These are phyloP conservation scores for Candida krabiensis DNA, from an alignment of 805 yeast genomes.

Conservation along the genomic window DNA sequence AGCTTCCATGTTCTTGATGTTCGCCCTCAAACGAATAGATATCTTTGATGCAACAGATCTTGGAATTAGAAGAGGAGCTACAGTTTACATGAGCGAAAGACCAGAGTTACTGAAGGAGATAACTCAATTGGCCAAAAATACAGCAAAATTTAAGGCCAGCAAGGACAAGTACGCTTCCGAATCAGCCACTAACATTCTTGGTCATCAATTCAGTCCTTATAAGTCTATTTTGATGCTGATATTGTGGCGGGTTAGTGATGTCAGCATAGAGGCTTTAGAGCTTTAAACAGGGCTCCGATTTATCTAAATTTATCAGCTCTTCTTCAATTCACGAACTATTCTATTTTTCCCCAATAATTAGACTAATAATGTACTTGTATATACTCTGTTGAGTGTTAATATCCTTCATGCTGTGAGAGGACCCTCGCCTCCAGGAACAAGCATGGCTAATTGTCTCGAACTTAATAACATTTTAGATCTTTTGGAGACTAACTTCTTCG, in stretches of 20 bases:
- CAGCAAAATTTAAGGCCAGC: slow-evolving; percentile 38
- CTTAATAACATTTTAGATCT: slow-evolving; percentile 65
- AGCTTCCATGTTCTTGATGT: slow-evolving; percentile 81
- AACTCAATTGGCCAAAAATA: slow-evolving; percentile 35
- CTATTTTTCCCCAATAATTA: no score
- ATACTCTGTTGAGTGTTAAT: slow-evolving; percentile 4
- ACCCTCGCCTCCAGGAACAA: slow-evolving; percentile 50
- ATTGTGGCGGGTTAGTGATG: slow-evolving; percentile 69
- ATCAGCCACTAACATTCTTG: slow-evolving; percentile 53
- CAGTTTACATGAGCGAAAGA: slow-evolving; percentile 56
- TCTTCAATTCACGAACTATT: no score
- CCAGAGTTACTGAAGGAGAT: slow-evolving; percentile 48
- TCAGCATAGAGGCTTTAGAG: slow-evolving; percentile 49
- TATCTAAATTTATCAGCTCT: no score
- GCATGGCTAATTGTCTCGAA: slow-evolving; percentile 72
- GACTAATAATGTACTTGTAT: no score
- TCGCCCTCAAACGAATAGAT: slow-evolving; percentile 65
- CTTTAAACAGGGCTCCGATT: no score
- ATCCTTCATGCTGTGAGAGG: slow-evolving; percentile 17
- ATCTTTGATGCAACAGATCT: slow-evolving; percentile 78
- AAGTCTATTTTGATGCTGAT: slow-evolving; percentile 66
- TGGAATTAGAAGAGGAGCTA: slow-evolving; percentile 82
- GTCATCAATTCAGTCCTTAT: slow-evolving; percentile 64
- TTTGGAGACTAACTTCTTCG: slow-evolving; percentile 41
- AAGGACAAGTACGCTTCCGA: slow-evolving; percentile 46